phyloP scores from a whole-genome alignment of 495 filamentous ascomycete species.

The Neurospora sp. region DNA sequence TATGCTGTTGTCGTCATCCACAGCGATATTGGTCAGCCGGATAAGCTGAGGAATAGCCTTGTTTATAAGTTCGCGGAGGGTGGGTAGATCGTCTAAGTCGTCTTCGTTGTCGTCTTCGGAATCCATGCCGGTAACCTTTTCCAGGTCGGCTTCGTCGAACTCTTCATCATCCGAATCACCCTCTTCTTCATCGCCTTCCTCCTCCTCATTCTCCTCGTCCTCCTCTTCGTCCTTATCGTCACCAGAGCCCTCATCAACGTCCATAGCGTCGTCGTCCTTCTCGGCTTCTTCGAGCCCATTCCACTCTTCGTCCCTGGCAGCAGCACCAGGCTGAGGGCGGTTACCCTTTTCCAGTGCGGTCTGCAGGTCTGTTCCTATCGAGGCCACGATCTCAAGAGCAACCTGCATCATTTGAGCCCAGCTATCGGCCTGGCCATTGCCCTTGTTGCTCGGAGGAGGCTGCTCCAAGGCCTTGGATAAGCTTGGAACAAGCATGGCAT shows the following conservation, averaged over 20 bases:
- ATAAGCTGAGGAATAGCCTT: conserved; percentile 41
- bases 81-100: conserved; percentile 33
- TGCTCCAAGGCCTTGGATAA: conserved; percentile 30
- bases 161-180: conserved; percentile 23
- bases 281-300: conserved; percentile 23
- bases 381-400: conserved; percentile 46
- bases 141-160: conserved; percentile 43
- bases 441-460: conserved; percentile 10
- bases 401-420: conserved; percentile 32
- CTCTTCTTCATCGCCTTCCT: conserved; percentile 23
- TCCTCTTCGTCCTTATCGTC: conserved; percentile 26
- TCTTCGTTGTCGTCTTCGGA: conserved; percentile 23
- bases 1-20: conserved; percentile 13
- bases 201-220: conserved; percentile 24
- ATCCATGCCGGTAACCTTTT: conserved; percentile 41
- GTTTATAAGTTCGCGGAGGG: conserved; percentile 37
- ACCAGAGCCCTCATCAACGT: conserved; percentile 20
- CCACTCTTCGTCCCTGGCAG: conserved; percentile 17
- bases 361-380: conserved; percentile 47
- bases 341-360: conserved; percentile 32
- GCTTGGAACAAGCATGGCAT: conserved; percentile 36
- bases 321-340: conserved; percentile 8
- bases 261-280: conserved; percentile 22
- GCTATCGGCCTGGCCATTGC: conserved; percentile 20
- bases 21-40: conserved; percentile 22